phyloP scores from a whole-genome alignment of 139 green algal genomes.

The Desmodesmus armatus region DNA sequence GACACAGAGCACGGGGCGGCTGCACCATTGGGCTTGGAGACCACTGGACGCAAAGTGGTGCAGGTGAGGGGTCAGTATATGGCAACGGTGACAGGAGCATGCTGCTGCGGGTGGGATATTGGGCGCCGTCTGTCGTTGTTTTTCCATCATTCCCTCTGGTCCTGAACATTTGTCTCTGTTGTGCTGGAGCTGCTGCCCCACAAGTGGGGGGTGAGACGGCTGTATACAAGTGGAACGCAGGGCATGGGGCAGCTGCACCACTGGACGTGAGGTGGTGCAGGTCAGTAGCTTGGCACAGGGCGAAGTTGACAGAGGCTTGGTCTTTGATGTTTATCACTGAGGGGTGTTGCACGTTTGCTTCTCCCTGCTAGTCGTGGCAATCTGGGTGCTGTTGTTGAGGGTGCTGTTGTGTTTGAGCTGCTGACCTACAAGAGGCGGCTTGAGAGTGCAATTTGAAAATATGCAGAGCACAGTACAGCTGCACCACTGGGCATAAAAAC shows the following conservation, averaged over 20 bases:
- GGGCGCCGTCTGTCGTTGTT: neutral
- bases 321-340: too few species aligned
- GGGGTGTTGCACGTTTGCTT: too few species aligned
- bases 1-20: constrained; percentile 67
- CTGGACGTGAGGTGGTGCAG: neutral
- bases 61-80: neutral
- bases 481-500: constrained; percentile 86
- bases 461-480: too few species aligned
- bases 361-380: too few species aligned
- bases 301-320: too few species aligned
- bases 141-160: neutral
- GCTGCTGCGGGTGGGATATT: neutral
- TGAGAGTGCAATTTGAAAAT: too few species aligned
- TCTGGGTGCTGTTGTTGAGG: too few species aligned
- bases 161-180: constrained; percentile 48
- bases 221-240: constrained; percentile 84
- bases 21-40: constrained; percentile 88
- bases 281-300: too few species aligned
- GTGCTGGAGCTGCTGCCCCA: constrained; percentile 89
- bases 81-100: too few species aligned
- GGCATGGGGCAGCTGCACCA: constrained; percentile 52
- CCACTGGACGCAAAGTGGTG: constrained; percentile 55
- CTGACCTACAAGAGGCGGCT: too few species aligned
- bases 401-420: too few species aligned
- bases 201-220: constrained; percentile 81